phyloP scores from a whole-genome alignment of 192 early-diverging fungal genomes.

The Neocallimastix lanati region DNA sequence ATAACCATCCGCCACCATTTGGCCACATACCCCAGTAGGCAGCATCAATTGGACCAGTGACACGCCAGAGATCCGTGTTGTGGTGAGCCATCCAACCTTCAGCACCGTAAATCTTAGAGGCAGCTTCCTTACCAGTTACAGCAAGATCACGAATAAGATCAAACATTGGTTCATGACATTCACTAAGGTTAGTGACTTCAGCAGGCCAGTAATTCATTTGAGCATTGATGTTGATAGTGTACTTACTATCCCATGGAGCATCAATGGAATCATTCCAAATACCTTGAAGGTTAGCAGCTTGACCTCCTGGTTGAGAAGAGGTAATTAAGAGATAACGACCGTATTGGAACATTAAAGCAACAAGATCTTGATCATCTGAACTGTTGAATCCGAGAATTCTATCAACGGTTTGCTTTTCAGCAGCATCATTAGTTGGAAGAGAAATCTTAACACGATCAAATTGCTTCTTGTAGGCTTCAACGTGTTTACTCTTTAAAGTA shows the following conservation, averaged over 20 bases:
- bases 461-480: neutral
- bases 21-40: neutral
- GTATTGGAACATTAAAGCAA: neutral
- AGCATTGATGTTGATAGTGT: neutral
- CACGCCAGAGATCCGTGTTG: neutral
- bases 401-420: neutral
- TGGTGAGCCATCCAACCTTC: neutral
- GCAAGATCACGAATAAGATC: neutral
- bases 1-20: neutral
- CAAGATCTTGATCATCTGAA: neutral
- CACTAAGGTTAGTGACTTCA: neutral
- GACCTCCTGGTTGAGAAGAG: neutral
- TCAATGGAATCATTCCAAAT: neutral
- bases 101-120: neutral
- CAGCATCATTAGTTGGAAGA: neutral
- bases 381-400: neutral
- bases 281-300: neutral
- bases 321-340: neutral
- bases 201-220: neutral
- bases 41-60: neutral
- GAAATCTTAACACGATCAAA: neutral
- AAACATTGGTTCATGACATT: neutral
- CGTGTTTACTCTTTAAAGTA: neutral
- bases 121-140: neutral
- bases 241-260: neutral